Percentiles rank a stretch among this genome's conserved stretches.
Conservation (phyloP, 2,329 filamentous ascomycete genomes). For the Metarhizium rileyi region DNA sequence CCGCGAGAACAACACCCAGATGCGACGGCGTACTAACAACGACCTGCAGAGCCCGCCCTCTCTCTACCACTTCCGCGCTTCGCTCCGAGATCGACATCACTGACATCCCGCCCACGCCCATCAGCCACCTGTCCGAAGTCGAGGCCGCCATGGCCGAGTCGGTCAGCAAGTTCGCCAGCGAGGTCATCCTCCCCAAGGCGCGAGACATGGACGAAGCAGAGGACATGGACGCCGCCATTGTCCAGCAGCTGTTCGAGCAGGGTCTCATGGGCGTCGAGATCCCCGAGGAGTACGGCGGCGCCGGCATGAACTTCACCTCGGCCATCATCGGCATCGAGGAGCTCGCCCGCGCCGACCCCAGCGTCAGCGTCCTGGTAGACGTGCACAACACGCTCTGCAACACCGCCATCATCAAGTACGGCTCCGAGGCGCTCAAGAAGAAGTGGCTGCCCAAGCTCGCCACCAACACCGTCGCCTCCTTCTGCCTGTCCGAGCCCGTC, state of each 20-base stretch:
- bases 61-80: conserved; percentile 51
- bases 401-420: conserved; percentile 82
- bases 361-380: conserved; percentile 88
- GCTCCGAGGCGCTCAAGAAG: conserved; percentile 65
- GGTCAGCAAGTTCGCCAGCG: conserved; percentile 82
- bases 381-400: conserved; percentile 98
- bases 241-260: conserved; percentile 94
- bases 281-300: conserved; percentile 90
- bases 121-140: conserved; percentile 84
- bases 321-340: conserved; percentile 97
- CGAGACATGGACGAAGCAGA: conserved; percentile 98
- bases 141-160: conserved; percentile 83
- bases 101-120: conserved; percentile 79
- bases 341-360: conserved; percentile 85
- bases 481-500: conserved; percentile 85
- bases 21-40: neutral
- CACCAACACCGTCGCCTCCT: conserved; percentile 82
- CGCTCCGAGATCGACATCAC: conserved; percentile 52
- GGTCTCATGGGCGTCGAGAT: conserved; percentile 97
- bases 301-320: conserved; percentile 97
- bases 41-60: conserved; percentile 29
- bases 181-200: conserved; percentile 80
- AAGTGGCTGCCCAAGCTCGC: conserved; percentile 85
- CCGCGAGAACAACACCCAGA: too few species aligned
- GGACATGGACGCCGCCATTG: conserved; percentile 76